Conservation (phyloP, 2,329 filamentous ascomycete genomes). For the Metarhizium brunneum region DNA sequence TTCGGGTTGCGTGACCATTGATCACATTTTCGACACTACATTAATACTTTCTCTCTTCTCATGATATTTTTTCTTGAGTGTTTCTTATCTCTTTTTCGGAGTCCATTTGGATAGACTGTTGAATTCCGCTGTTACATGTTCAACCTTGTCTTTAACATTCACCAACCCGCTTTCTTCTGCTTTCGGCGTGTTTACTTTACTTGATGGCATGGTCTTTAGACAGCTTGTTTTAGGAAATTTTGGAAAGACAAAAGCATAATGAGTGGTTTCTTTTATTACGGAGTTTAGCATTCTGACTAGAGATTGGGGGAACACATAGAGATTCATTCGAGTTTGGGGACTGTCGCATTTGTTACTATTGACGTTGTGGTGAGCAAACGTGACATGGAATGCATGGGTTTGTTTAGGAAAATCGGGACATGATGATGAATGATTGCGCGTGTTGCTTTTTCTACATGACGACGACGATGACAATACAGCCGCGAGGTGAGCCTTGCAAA, state of each 20-base stretch:
- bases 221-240: not conserved
- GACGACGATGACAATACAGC: not conserved
- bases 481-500: not conserved
- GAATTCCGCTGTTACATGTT: not conserved
- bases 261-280: not conserved
- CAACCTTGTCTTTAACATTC: not conserved
- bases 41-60: not conserved
- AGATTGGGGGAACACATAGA: not conserved
- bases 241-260: not conserved
- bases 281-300: not conserved
- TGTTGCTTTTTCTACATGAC: not conserved
- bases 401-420: not conserved
- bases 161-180: not conserved
- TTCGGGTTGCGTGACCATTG: slow-evolving; percentile 6
- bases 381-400: not conserved
- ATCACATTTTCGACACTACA: not conserved
- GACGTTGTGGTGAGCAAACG: not conserved
- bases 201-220: not conserved
- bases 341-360: not conserved
- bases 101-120: not conserved
- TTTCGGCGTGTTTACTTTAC: not conserved
- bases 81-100: not conserved
- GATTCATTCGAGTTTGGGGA: not conserved
- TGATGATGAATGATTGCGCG: not conserved
- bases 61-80: not conserved